A percentile compares a stretch with the other conserved stretches of the same genome.
Evolutionary conservation across 1,284 basidiomycete species (phyloP).

Genomic region (Marasmius sp.): DNA sequence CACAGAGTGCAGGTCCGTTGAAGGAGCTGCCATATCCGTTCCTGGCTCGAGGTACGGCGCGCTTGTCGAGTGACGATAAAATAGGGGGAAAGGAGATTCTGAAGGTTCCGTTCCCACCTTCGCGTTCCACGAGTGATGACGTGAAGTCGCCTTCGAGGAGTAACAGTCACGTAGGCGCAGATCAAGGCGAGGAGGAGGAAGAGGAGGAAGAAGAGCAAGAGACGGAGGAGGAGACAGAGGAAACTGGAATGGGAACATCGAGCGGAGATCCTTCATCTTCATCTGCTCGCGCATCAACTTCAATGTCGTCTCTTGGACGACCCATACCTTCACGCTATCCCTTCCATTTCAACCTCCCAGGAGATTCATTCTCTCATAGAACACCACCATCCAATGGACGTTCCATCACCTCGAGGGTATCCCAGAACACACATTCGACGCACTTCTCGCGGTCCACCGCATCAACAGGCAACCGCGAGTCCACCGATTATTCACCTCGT

Average conservation of each 20-base stretch:
- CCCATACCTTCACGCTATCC: slow-evolving; percentile 69
- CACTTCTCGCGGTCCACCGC: not conserved
- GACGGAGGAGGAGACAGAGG: slow-evolving; percentile 26
- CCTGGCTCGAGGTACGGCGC: slow-evolving; percentile 42
- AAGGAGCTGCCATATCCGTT: slow-evolving; percentile 63
- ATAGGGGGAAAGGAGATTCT: not conserved
- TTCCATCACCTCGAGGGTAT: slow-evolving; percentile 41
- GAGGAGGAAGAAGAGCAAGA: slow-evolving; percentile 35
- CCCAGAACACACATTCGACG: slow-evolving; percentile 36
- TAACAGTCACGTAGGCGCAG: slow-evolving; percentile 19
- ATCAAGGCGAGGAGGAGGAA: slow-evolving; percentile 30
- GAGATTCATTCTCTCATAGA: slow-evolving; percentile 15
- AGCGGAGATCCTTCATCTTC: slow-evolving; percentile 52
- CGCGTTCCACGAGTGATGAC: slow-evolving; percentile 29
- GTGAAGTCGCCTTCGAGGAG: not conserved
- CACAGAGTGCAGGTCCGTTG: slow-evolving; percentile 32
- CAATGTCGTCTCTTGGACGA: slow-evolving; percentile 77
- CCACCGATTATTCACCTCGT: slow-evolving; percentile 46
- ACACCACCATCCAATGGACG: slow-evolving; percentile 31
- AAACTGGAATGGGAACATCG: slow-evolving; percentile 28
- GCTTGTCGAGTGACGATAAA: slow-evolving; percentile 53
- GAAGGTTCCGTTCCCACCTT: slow-evolving; percentile 70
- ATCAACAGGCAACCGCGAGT: slow-evolving; percentile 59
- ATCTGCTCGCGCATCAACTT: slow-evolving; percentile 58
- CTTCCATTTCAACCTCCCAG: slow-evolving; percentile 61